A percentile compares a stretch with the other conserved stretches of the same genome.
phyloP scores from a whole-genome alignment of 2,329 filamentous ascomycete genomes.

The Microascus cirrosus region DNA sequence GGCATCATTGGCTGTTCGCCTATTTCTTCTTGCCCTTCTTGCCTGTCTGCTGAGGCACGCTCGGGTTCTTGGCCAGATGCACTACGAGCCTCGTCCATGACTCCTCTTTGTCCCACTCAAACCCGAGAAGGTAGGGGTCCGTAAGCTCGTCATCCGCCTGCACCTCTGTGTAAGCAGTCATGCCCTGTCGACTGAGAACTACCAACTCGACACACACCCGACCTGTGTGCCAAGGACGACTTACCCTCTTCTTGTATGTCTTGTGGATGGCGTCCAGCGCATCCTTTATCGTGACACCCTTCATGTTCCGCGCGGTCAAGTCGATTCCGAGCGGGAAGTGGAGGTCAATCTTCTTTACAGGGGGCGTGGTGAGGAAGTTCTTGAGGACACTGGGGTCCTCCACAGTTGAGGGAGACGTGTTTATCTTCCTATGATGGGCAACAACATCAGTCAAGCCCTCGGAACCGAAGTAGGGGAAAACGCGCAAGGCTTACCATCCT shows the following conservation, averaged over 20 bases:
- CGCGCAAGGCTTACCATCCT: conserved; percentile 60
- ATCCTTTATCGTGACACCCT: conserved; percentile 96
- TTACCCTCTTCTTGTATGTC: conserved; percentile 90
- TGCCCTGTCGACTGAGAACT: neutral
- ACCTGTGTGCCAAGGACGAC: conserved; percentile 13
- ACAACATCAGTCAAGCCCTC: neutral
- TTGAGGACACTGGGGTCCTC: conserved; percentile 81
- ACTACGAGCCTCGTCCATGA: conserved; percentile 82
- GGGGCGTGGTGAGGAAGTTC: conserved; percentile 66
- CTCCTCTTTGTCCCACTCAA: conserved; percentile 94
- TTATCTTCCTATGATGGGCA: conserved; percentile 65
- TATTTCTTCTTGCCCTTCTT: conserved; percentile 57
- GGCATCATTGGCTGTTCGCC: neutral
- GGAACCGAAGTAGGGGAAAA: neutral
- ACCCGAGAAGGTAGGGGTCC: conserved; percentile 76
- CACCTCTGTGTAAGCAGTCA: neutral
- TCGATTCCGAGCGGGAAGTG: conserved; percentile 82
- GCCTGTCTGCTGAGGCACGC: conserved; percentile 34
- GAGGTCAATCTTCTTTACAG: conserved; percentile 89
- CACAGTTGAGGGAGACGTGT: conserved; percentile 65
- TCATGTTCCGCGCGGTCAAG: conserved; percentile 81
- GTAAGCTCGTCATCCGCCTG: conserved; percentile 89
- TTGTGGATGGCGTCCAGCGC: conserved; percentile 92
- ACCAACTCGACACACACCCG: neutral
- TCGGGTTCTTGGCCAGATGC: conserved; percentile 61